phyloP scores from a whole-genome alignment of 2,329 filamentous ascomycete species.

The Alternaria burnsii region DNA sequence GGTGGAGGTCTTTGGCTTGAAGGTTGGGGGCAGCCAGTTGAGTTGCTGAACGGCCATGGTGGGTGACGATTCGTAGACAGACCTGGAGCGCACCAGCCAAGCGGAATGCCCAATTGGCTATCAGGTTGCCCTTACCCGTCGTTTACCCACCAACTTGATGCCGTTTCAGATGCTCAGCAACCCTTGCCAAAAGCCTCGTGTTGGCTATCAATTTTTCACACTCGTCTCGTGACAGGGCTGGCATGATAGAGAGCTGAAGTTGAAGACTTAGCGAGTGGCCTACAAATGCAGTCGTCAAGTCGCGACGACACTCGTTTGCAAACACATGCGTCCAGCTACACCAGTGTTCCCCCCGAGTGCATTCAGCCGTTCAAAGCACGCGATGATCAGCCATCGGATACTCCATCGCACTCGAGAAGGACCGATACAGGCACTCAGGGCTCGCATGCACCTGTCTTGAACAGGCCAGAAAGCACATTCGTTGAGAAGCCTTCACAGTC shows the following conservation, averaged over 20 bases:
- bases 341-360: constrained; percentile 7
- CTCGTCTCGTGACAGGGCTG: constrained; percentile 29
- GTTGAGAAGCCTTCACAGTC: constrained; percentile 33
- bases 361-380: constrained; percentile 22
- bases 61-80: constrained; percentile 47
- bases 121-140: constrained; percentile 30
- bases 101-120: constrained; percentile 40
- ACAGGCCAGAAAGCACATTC: constrained; percentile 27
- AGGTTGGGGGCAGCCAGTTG: constrained; percentile 41
- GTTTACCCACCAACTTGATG: constrained; percentile 38
- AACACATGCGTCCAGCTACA: constrained; percentile 26
- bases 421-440: constrained; percentile 27
- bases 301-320: constrained; percentile 24
- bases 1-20: constrained; percentile 39
- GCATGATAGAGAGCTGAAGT: constrained; percentile 35
- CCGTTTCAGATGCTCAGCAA: constrained; percentile 35
- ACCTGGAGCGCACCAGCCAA: constrained; percentile 39
- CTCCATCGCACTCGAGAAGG: constrained; percentile 20
- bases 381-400: constrained; percentile 28
- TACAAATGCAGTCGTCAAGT: constrained; percentile 17
- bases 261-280: constrained; percentile 30
- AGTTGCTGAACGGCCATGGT: constrained; percentile 39
- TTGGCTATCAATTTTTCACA: constrained; percentile 20
- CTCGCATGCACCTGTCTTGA: constrained; percentile 39
- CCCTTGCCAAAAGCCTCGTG: constrained; percentile 23